Percentiles rank a stretch among this genome's conserved stretches.
Evolutionary conservation across 2,329 filamentous ascomycete species (phyloP).

Genomic region (Penicillium sclerotiorum): DNA sequence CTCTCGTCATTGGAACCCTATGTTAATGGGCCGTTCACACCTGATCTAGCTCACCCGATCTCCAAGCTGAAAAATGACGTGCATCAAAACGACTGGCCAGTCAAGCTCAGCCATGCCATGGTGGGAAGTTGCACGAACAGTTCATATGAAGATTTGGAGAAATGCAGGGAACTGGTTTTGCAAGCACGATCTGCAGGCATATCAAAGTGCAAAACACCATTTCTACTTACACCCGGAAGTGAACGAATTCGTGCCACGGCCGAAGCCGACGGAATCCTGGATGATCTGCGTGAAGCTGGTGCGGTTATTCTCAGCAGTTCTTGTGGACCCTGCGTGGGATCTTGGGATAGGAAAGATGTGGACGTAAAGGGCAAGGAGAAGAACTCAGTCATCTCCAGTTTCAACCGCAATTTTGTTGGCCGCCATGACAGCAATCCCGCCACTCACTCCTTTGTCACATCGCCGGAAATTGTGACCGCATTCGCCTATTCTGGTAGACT

Average conservation of each 20-base stretch:
- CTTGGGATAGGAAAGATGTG: slow-evolving; percentile 89
- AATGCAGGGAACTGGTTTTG: slow-evolving; percentile 68
- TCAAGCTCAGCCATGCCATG: slow-evolving; percentile 89
- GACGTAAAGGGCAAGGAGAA: slow-evolving; percentile 70
- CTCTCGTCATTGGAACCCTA: slow-evolving; percentile 88
- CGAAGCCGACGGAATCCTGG: slow-evolving; percentile 79
- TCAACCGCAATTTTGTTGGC: slow-evolving; percentile 98
- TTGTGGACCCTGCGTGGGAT: slow-evolving; percentile 84
- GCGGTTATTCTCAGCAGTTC: slow-evolving; percentile 91
- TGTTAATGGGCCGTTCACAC: slow-evolving; percentile 96
- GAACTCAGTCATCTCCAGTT: slow-evolving; percentile 94
- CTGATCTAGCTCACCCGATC: slow-evolving; percentile 91
- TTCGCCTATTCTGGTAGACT: slow-evolving; percentile 70
- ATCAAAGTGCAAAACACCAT: slow-evolving; percentile 85
- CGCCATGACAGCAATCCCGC: slow-evolving; percentile 93
- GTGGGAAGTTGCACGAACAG: slow-evolving; percentile 97
- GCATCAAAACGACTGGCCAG: slow-evolving; percentile 88
- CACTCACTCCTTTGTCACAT: slow-evolving; percentile 87
- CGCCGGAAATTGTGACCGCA: slow-evolving; percentile 81
- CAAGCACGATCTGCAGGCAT: slow-evolving; percentile 78
- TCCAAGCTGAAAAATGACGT: slow-evolving; percentile 91
- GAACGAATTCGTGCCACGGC: slow-evolving; percentile 94
- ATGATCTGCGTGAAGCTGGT: slow-evolving; percentile 92
- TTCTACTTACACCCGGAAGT: slow-evolving; percentile 90
- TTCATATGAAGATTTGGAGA: slow-evolving; percentile 72